Evolutionary conservation across 2,329 filamentous ascomycete genomes (phyloP).

Genomic region (Fusarium compactum): DNA sequence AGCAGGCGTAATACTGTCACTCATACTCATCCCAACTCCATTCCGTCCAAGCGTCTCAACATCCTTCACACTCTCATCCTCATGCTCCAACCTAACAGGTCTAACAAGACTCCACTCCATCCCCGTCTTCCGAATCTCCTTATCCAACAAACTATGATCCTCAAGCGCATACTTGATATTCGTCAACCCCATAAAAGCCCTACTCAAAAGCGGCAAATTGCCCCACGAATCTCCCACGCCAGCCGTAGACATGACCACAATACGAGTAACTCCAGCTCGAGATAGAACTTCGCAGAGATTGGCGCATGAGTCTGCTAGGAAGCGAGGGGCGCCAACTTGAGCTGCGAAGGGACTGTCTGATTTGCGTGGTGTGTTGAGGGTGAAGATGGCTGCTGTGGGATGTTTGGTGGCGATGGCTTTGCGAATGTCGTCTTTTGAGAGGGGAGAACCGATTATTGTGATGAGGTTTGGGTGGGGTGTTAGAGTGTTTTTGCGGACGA

Average conservation of each 20-base stretch:
- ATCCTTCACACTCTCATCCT: conserved; percentile 19
- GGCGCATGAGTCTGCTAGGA: conserved; percentile 54
- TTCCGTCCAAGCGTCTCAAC: conserved; percentile 48
- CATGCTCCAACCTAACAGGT: conserved; percentile 49
- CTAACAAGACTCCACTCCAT: conserved; percentile 56
- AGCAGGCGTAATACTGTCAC: conserved; percentile 46
- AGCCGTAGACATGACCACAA: conserved; percentile 56
- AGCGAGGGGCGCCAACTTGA: conserved; percentile 54
- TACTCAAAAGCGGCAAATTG: conserved; percentile 51
- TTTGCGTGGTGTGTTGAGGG: conserved; percentile 55
- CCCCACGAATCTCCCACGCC: conserved; percentile 56
- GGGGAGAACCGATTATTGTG: conserved; percentile 51
- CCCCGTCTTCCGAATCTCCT: conserved; percentile 51
- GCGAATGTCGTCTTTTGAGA: conserved; percentile 52
- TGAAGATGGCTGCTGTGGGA: conserved; percentile 53
- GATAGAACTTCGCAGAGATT: conserved; percentile 51
- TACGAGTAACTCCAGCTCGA: conserved; percentile 48
- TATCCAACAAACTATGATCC: conserved; percentile 54
- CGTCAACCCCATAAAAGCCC: conserved; percentile 54
- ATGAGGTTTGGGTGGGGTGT: conserved; percentile 46
- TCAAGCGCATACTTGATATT: conserved; percentile 56
- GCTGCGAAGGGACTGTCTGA: conserved; percentile 57
- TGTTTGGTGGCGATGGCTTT: conserved; percentile 42
- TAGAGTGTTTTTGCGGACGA: conserved; percentile 51
- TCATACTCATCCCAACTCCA: conserved; percentile 50